Conservation (phyloP, 495 filamentous ascomycete genomes). For the Xeromyces bisporus region DNA sequence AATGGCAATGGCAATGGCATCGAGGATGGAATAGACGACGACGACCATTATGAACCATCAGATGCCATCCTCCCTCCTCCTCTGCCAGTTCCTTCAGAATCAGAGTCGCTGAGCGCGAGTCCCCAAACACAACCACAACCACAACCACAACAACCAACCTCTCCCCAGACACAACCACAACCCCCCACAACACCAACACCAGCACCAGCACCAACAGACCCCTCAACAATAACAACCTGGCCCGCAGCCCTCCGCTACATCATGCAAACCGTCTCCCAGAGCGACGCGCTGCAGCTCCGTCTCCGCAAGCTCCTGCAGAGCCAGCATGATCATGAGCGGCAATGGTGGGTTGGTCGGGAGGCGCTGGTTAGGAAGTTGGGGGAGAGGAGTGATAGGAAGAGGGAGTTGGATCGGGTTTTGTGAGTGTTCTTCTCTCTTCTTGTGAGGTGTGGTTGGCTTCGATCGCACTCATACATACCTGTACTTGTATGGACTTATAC, state of each 20-base stretch:
- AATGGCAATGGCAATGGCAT: no score
- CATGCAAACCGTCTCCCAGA: slow-evolving; percentile 37
- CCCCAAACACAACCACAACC: slow-evolving; percentile 1
- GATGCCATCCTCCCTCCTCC: no score
- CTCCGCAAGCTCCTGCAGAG: slow-evolving; percentile 40
- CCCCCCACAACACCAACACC: neutral
- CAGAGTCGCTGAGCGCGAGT: no score
- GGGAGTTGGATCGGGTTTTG: slow-evolving; percentile 35
- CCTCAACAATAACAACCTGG: slow-evolving; percentile 50
- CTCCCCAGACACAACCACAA: neutral
- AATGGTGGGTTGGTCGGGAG: slow-evolving; percentile 43
- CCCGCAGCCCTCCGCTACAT: slow-evolving; percentile 43
- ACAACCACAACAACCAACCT: slow-evolving; percentile 5
- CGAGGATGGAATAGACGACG: slow-evolving; percentile 3
- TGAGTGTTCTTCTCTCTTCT: slow-evolving; percentile 8
- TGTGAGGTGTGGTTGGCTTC: no score
- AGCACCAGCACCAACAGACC: slow-evolving; percentile 15
- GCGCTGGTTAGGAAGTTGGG: slow-evolving; percentile 34
- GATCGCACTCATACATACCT: no score
- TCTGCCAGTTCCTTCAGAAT: no score
- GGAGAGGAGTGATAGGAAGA: slow-evolving; percentile 30
- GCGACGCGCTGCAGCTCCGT: slow-evolving; percentile 24
- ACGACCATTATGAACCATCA: slow-evolving; percentile 13
- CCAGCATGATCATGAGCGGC: slow-evolving; percentile 45
- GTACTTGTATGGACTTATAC: no score